phyloP scores from a whole-genome alignment of 73 alveolate genomes.

The Paramecium caudatum region DNA sequence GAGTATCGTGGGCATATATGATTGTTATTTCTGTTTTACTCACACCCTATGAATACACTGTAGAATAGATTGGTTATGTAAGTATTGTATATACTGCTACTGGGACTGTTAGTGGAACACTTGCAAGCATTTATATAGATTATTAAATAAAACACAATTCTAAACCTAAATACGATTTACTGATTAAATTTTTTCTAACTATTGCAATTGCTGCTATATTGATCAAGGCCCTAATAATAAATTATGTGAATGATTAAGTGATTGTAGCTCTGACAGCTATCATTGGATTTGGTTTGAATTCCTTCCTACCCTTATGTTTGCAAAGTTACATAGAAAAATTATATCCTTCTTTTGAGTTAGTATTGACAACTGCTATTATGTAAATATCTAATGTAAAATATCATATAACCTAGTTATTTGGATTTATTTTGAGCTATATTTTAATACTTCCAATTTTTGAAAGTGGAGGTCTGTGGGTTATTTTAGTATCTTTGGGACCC shows the following conservation, averaged over 20 bases:
- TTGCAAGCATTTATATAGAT: neutral
- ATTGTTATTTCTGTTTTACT: neutral
- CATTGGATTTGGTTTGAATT: neutral
- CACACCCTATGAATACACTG: neutral
- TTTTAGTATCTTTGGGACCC: neutral
- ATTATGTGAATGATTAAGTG: neutral
- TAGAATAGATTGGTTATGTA: slow-evolving; percentile 19
- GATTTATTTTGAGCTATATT: neutral
- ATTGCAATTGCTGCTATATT: neutral
- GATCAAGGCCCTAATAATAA: neutral
- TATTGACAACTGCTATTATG: neutral
- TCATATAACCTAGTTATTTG: neutral
- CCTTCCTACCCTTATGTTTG: neutral
- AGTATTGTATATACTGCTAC: slow-evolving; percentile 31
- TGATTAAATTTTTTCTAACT: neutral
- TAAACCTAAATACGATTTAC: neutral
- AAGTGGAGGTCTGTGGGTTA: neutral
- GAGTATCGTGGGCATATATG: slow-evolving; percentile 26
- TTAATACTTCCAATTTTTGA: neutral
- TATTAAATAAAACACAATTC: neutral
- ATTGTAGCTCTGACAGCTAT: neutral
- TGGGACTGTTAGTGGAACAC: neutral
- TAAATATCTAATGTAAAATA: neutral
- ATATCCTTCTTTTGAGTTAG: slow-evolving; percentile 28
- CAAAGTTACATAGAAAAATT: no score